Evolutionary conservation across 805 yeast species (phyloP).

Genomic region (Barnettozyma salicaria): DNA sequence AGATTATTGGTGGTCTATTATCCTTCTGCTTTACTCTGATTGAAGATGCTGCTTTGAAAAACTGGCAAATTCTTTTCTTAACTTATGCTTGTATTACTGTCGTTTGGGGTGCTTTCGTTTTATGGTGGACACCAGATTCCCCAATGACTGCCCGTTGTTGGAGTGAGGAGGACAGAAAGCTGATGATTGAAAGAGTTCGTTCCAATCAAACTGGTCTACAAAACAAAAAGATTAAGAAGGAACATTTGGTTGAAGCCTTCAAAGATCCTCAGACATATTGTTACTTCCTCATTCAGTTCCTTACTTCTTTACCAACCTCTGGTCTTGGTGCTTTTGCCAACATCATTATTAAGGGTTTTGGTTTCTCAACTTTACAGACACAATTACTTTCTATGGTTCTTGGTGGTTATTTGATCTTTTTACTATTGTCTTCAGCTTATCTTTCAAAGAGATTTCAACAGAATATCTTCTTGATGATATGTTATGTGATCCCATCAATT

Average conservation of each 20-base stretch:
- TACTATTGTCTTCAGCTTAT: slow-evolving; percentile 32
- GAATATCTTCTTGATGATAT: slow-evolving; percentile 17
- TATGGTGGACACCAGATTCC: slow-evolving; percentile 41
- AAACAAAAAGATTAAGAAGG: slow-evolving; percentile 38
- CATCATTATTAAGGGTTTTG: slow-evolving; percentile 46
- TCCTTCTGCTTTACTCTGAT: slow-evolving; percentile 31
- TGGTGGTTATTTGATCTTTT: slow-evolving; percentile 27
- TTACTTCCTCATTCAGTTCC: slow-evolving; percentile 44
- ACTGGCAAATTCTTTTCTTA: slow-evolving; percentile 52
- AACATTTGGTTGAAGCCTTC: slow-evolving; percentile 43
- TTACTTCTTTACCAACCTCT: slow-evolving; percentile 44
- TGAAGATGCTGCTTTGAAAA: slow-evolving; percentile 33
- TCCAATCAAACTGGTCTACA: slow-evolving; percentile 47
- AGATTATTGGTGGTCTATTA: slow-evolving; percentile 35
- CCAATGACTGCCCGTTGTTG: slow-evolving; percentile 36
- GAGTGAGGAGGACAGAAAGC: slow-evolving; percentile 34
- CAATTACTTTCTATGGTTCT: slow-evolving; percentile 39
- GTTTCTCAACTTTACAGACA: slow-evolving; percentile 28
- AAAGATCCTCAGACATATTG: slow-evolving; percentile 34
- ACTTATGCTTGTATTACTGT: slow-evolving; percentile 46
- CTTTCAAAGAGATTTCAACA: slow-evolving; percentile 27
- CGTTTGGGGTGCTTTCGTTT: slow-evolving; percentile 37
- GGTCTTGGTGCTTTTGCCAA: slow-evolving; percentile 48
- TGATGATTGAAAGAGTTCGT: slow-evolving; percentile 43
- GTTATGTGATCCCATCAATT: slow-evolving; percentile 39